phyloP scores from a whole-genome alignment of 2,329 filamentous ascomycete genomes.

The Aureobasidium mangrovei region DNA sequence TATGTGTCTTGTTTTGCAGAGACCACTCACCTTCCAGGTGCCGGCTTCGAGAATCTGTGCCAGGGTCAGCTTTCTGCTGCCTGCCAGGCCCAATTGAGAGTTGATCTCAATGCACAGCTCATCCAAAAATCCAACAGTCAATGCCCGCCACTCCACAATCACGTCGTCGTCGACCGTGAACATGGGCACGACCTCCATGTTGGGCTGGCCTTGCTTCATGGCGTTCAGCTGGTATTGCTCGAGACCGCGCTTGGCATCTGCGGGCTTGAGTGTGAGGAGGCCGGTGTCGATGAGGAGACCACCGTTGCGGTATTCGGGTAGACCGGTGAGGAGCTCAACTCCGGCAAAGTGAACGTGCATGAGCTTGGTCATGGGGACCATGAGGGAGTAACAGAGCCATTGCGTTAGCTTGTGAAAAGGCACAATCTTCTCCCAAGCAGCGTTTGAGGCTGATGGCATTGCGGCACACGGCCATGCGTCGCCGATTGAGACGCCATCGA shows the following conservation, averaged over 20 bases:
- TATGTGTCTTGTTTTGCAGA: neutral
- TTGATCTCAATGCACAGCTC: constrained; percentile 63
- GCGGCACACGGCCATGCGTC: constrained; percentile 88
- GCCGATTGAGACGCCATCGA: constrained; percentile 79
- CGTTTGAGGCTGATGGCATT: constrained; percentile 65
- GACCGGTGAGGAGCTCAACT: constrained; percentile 72
- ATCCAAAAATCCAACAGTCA: constrained; percentile 67
- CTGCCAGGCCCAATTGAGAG: constrained; percentile 56
- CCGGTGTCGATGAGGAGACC: constrained; percentile 81
- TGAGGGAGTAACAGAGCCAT: constrained; percentile 89
- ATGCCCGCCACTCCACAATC: constrained; percentile 69
- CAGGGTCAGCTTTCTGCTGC: constrained; percentile 61
- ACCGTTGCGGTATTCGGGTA: constrained; percentile 89
- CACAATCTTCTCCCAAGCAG: constrained; percentile 71
- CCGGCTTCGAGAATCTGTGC: constrained; percentile 91
- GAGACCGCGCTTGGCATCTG: constrained; percentile 62
- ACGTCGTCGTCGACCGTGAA: constrained; percentile 68
- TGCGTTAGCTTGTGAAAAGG: constrained; percentile 93
- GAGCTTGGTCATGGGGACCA: constrained; percentile 79
- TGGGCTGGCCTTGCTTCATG: constrained; percentile 61
- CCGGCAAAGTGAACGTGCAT: constrained; percentile 75
- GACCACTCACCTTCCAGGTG: constrained; percentile 78
- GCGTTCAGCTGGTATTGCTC: constrained; percentile 62
- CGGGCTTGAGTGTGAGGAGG: constrained; percentile 64
- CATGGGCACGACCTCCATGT: constrained; percentile 62